Conservation (phyloP, 805 yeast genomes). For the Dipodascus albidus region DNA sequence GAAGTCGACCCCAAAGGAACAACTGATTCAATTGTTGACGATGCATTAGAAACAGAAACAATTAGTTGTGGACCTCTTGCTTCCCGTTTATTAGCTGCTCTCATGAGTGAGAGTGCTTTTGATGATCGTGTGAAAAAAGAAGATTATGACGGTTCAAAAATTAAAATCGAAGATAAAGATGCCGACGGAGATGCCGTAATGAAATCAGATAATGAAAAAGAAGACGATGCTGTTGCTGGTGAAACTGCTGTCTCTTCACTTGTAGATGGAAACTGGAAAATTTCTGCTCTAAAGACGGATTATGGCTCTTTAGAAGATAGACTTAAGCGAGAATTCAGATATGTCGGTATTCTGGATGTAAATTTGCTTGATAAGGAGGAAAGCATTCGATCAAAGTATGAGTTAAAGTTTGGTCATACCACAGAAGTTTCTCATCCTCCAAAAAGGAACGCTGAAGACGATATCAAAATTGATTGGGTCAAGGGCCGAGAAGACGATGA, state of each 20-base stretch:
- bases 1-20: constrained; percentile 43
- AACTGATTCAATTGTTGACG: constrained; percentile 46
- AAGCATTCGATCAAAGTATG: background rate
- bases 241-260: constrained; percentile 5
- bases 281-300: constrained; percentile 40
- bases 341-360: constrained; percentile 66
- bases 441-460: constrained; percentile 15
- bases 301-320: constrained; percentile 80
- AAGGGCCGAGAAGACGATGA: constrained; percentile 86
- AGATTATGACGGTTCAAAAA: constrained; percentile 9
- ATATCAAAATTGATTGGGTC: constrained; percentile 59
- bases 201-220: constrained; percentile 14
- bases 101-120: constrained; percentile 30
- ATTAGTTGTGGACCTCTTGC: constrained; percentile 88
- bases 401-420: constrained; percentile 13
- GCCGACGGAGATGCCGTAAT: constrained; percentile 5
- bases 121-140: background rate
- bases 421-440: background rate
- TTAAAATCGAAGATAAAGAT: constrained; percentile 28
- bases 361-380: constrained; percentile 23
- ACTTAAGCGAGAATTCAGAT: constrained; percentile 73
- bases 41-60: constrained; percentile 54
- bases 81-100: constrained; percentile 71
- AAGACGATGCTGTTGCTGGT: constrained; percentile 8
- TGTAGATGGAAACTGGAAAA: constrained; percentile 32